Percentiles rank a stretch among this genome's conserved stretches.
phyloP scores from a whole-genome alignment of 1,284 basidiomycete genomes.

The Fereydounia khargensis region DNA sequence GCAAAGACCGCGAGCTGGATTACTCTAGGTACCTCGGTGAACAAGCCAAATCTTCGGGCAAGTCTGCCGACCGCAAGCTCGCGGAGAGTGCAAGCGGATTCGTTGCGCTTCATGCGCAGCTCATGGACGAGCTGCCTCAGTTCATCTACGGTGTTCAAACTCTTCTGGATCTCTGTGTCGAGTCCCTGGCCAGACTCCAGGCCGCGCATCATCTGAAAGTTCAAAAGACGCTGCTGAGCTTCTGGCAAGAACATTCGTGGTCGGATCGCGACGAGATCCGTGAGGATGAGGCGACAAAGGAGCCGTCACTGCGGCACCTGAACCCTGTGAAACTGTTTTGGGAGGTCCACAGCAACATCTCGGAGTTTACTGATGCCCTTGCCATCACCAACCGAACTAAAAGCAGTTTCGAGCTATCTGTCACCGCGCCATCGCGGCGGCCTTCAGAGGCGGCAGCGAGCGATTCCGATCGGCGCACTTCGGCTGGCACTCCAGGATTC shows the following conservation, averaged over 20 bases:
- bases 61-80: constrained; percentile 30
- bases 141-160: constrained; percentile 56
- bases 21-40: constrained; percentile 50
- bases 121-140: constrained; percentile 58
- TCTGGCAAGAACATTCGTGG: constrained; percentile 14
- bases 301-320: constrained; percentile 24
- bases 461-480: constrained; percentile 4
- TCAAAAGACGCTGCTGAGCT: constrained; percentile 17
- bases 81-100: constrained; percentile 54
- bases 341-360: constrained; percentile 23
- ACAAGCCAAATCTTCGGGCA: constrained; percentile 11
- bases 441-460: constrained; percentile 17
- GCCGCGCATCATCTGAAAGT: constrained; percentile 45
- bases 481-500: constrained; percentile 19
- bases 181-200: constrained; percentile 53
- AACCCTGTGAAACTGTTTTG: constrained; percentile 40
- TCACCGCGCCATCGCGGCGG: constrained; percentile 4
- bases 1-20: constrained; percentile 55
- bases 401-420: constrained; percentile 5
- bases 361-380: constrained; percentile 23
- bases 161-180: constrained; percentile 55
- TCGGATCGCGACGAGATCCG: constrained; percentile 10
- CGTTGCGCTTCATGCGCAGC: constrained; percentile 56
- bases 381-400: too few species aligned
- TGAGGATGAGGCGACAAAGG: constrained; percentile 18